Evolutionary conservation across 139 green algal species (phyloP), one percentile per base, ranked within the genome.

Genomic region (Coelastrella sp.): DNA sequence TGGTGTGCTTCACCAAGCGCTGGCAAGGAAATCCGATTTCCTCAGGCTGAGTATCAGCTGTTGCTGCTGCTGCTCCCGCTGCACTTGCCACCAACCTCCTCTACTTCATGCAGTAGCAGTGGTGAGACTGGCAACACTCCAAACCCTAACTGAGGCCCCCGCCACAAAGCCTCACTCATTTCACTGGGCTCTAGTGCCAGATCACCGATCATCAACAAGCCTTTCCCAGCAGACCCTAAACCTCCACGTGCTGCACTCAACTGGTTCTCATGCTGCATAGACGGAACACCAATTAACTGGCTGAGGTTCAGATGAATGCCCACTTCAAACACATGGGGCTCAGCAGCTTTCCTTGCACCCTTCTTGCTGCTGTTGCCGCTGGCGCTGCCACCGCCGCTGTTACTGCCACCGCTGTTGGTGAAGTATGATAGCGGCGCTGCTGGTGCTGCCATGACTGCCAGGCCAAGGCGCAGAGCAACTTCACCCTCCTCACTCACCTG

Each of bases 401-500:
- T 84, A 49, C 56, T 66, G 8, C 27, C 24, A 56, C 79, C 25
- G 76, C 76, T 82, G 35, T 35, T 49, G 35, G 49, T 24, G 49
- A 20, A 20, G 49, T 60, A 35, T 63, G 76, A 35, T 19, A 60
- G 76, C 17, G 49, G 76, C 7, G 79, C 7, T 49, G 35, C 27
- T 66, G 82, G 27, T 27, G 82, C 65, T 78, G 82, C 63, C 65
- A 49, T 57, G 6, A 87, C 63, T 20, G 63, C 17, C 15, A 87
- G 65, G 7, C 82, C 82, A 27, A 87, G 65, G 24, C 82, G 82
- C 82, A 87, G 63, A 11, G 82, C 82, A 58, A 87, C n/a, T 65
- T 87, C 82, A 56, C 82, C 82, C 82, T 87, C 65, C 6, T 87
- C 82, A 27, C 15, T 73, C 65, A 87, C 82, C 82, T 87, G 63